Conservation (phyloP, 352 stramenopile species). For the Phytophthora crassamura region DNA sequence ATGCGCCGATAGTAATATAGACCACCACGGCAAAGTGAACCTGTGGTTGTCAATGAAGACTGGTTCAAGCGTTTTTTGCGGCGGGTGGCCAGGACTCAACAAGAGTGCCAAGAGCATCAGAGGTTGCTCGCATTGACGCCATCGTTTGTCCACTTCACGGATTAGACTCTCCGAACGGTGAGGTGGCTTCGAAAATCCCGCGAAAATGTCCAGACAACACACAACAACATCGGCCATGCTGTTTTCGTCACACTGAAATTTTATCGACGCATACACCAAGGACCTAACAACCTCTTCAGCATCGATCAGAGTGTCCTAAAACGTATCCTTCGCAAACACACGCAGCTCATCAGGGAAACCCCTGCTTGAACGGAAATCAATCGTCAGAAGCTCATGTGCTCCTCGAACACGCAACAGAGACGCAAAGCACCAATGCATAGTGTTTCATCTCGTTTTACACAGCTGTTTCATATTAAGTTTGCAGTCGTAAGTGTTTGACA, state of each 20-base stretch:
- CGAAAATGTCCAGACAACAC: constrained; percentile 14
- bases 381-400: background rate
- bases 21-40: constrained; percentile 11
- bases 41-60: background rate
- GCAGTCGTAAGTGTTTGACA: constrained; percentile 9
- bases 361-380: background rate
- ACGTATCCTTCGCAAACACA: background rate
- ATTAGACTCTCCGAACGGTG: background rate
- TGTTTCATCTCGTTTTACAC: constrained; percentile 20
- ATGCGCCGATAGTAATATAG: constrained; percentile 14
- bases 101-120: constrained; percentile 13
- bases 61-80: constrained; percentile 6
- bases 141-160: constrained; percentile 11
- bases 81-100: background rate
- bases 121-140: constrained; percentile 7
- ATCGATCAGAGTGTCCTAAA: background rate
- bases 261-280: constrained; percentile 8
- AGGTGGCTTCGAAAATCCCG: background rate
- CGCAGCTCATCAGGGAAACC: no score
- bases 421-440: constrained; percentile 10
- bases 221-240: constrained; percentile 9
- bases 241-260: constrained; percentile 14
- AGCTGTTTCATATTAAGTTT: constrained; percentile 6
- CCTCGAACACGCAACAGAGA: constrained; percentile 2
- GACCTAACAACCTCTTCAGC: constrained; percentile 5